phyloP scores from a whole-genome alignment of 805 yeast species.

The Yarrowia alimentaria region DNA sequence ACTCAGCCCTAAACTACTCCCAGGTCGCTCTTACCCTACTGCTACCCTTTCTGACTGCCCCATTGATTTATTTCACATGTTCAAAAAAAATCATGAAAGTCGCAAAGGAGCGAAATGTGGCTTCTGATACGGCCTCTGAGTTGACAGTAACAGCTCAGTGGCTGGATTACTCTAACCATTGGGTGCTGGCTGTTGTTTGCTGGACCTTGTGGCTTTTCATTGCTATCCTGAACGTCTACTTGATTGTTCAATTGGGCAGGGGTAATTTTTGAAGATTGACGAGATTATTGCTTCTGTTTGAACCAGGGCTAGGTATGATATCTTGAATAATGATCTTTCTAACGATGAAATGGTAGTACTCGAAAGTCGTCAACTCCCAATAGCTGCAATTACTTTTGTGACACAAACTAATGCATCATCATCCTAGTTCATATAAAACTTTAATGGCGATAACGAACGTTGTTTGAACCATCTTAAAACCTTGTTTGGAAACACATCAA shows the following conservation, averaged over 20 bases:
- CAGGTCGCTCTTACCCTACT: slow-evolving; percentile 82
- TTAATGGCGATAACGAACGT: too few species aligned
- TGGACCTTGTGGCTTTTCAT: slow-evolving; percentile 68
- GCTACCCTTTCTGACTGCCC: slow-evolving; percentile 81
- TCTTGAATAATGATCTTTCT: too few species aligned
- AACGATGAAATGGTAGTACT: too few species aligned
- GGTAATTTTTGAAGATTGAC: slow-evolving; percentile 39
- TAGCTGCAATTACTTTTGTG: too few species aligned
- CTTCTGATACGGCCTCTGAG: slow-evolving; percentile 4
- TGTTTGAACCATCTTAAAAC: too few species aligned
- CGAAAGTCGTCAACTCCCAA: too few species aligned
- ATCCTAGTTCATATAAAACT: too few species aligned
- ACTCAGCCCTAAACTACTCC: slow-evolving; percentile 72
- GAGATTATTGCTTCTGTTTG: not conserved
- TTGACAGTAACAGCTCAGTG: slow-evolving; percentile 17
- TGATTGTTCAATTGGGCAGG: slow-evolving; percentile 49
- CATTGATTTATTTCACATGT: slow-evolving; percentile 78
- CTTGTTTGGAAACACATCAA: too few species aligned
- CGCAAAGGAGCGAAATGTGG: slow-evolving; percentile 1
- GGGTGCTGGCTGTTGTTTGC: slow-evolving; percentile 54
- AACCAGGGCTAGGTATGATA: too few species aligned
- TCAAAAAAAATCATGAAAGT: slow-evolving; percentile 61
- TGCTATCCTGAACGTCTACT: slow-evolving; percentile 66
- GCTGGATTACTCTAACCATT: slow-evolving; percentile 50
- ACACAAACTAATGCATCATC: too few species aligned